Conservation (phyloP, 805 yeast species). For the Hermanozyma aechmeae region DNA sequence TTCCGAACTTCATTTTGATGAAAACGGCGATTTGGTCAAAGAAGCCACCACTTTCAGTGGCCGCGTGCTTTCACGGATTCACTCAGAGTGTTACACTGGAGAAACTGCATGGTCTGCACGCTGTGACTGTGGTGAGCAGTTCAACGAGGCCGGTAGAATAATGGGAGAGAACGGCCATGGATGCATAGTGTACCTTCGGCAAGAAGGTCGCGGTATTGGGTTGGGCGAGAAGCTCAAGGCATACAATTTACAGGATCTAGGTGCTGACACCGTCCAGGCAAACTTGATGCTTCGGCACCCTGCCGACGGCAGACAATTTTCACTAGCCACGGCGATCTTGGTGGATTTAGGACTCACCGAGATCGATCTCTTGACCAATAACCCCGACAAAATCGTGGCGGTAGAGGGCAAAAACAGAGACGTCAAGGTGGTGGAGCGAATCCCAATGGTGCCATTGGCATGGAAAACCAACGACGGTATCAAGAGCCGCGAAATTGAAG, state of each 20-base stretch:
- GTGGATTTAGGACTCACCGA: conserved; percentile 68
- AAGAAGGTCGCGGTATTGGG: conserved; percentile 98
- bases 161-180: conserved; percentile 89
- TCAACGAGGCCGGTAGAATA: conserved; percentile 91
- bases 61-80: conserved; percentile 73
- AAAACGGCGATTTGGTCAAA: conserved; percentile 18
- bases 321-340: conserved; percentile 88
- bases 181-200: conserved; percentile 89
- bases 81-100: conserved; percentile 97
- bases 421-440: conserved; percentile 75
- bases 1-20: conserved; percentile 21
- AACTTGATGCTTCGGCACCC: conserved; percentile 90
- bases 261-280: conserved; percentile 98
- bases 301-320: conserved; percentile 93
- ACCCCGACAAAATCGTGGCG: conserved; percentile 92
- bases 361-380: conserved; percentile 79
- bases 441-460: conserved; percentile 94
- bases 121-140: conserved; percentile 99
- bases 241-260: conserved; percentile 91
- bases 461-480: conserved; percentile 69
- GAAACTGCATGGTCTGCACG: conserved; percentile 99
- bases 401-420: conserved; percentile 79
- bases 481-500: conserved; percentile 78
- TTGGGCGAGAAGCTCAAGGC: conserved; percentile 97
- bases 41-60: conserved; percentile 17